Conservation (phyloP, 345 rosid species). For the Ceriops zippeliana region DNA sequence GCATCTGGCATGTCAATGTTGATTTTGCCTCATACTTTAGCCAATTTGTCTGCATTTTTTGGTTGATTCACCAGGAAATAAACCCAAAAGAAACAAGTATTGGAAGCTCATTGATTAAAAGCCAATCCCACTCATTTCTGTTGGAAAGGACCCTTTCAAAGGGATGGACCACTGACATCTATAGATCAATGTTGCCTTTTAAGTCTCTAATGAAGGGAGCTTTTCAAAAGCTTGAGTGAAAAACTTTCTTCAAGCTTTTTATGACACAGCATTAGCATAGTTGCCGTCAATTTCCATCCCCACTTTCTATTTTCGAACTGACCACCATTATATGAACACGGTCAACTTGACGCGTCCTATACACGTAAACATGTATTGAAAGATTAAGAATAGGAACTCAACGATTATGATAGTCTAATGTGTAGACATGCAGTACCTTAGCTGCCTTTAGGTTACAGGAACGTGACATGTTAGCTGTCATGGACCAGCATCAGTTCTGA, state of each 20-base stretch:
- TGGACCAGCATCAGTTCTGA: no score
- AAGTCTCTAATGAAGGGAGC: not conserved
- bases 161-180: constrained; percentile 8
- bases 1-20: not conserved
- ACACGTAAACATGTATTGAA: not conserved
- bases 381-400: not conserved
- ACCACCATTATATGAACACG: not conserved
- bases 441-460: no score
- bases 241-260: not conserved
- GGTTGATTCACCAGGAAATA: no score
- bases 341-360: not conserved
- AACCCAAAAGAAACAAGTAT: no score
- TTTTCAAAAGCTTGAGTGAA: not conserved
- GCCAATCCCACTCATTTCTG: no score
- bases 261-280: no score
- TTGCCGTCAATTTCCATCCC: no score
- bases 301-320: no score
- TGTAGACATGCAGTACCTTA: not conserved
- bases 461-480: no score
- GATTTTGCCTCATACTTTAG: not conserved
- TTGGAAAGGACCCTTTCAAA: not conserved
- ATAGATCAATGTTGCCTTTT: not conserved
- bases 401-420: not conserved
- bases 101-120: no score
- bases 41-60: no score